A percentile compares a stretch with the other conserved stretches of the same genome.
These are phyloP conservation scores for Astrocystis sublimbata DNA, from an alignment of 495 filamentous ascomycete genomes.

Conservation along the genomic window DNA sequence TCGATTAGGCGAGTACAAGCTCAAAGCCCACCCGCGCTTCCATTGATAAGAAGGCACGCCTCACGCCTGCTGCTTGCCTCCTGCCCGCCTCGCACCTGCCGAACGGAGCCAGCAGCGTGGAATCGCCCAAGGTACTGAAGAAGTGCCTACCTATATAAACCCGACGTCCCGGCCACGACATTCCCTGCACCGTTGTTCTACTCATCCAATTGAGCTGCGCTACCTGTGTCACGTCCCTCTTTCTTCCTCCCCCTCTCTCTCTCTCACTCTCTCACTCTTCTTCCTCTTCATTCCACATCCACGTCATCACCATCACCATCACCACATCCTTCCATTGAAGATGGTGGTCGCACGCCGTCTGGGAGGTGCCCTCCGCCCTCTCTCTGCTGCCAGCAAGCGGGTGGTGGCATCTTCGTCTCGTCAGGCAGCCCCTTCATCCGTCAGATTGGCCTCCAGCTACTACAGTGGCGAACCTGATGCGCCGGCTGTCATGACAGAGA, in stretches of 20 bases:
- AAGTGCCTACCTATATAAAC: no score
- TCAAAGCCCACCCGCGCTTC: not conserved
- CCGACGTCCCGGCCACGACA: no score
- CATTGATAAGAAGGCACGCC: slow-evolving; percentile 21
- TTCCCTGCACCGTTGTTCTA: no score
- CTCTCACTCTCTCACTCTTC: not conserved
- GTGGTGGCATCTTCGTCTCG: slow-evolving; percentile 6
- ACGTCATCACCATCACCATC: no score
- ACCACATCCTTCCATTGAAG: slow-evolving; percentile 18
- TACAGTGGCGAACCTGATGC: slow-evolving; percentile 73
- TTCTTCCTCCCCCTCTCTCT: not conserved
- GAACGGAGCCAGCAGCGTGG: no score
- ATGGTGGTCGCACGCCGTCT: slow-evolving; percentile 30
- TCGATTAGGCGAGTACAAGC: slow-evolving; percentile 13
- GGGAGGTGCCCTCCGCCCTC: slow-evolving; percentile 25
- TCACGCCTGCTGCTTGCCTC: not conserved
- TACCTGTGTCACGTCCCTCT: no score
- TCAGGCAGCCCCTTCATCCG: slow-evolving; percentile 32
- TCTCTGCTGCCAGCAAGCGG: slow-evolving; percentile 19
- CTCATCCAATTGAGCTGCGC: no score
- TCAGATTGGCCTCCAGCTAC: slow-evolving; percentile 50
- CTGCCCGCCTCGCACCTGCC: not conserved
- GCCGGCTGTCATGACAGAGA: slow-evolving; percentile 71
- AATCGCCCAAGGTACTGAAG: not conserved
- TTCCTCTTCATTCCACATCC: not conserved